Base-by-base conservation (phyloP, 768 basidiomycete genomes). In the Lactarius psammicola region DNA sequence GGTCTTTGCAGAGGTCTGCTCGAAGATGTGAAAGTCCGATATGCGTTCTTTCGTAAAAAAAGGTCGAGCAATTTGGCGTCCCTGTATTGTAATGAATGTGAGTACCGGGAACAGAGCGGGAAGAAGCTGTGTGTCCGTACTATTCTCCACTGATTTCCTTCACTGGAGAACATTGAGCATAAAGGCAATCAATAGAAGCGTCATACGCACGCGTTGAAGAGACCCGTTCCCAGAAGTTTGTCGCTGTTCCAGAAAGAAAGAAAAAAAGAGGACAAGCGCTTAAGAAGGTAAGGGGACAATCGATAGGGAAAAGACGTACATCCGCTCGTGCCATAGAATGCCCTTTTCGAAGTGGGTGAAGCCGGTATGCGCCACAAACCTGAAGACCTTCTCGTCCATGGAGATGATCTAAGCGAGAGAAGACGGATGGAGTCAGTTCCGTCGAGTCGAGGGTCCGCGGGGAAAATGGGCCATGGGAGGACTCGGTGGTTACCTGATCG, bases 161-260 rank as follows among this genome's bases (percentile, higher is more conserved):
- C 68, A 30, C 68, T 64, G 40, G 54, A 30, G 40, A 63, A 44
- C n/a, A 18, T 18, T 63, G 33, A 64, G 66, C 49, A 57, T 68
- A 68, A 60, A 56, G 56, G 58, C 20, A 62, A 67, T 63, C 66
- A 62, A 56, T 33, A 49, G 62, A 57, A 55, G 56, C 34, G 9
- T 49, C 31, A 54, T 57, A 58, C 82, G 70, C 84, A 82, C 2
- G 82, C 79, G 66, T 84, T 85, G 73, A 87, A 86, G 7, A 86
- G 80, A 7, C 86, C 85, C 0, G 76, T 80, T 18, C 84, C 84
- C 18, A 84, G 70, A 17, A 84, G 51, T 40, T 70, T 70, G 34
- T 68, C 67, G n/a, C 64, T 65, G 66, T 59, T 44, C 17, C 13
- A 51, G 49, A 51, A 51, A 26, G 5, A 38, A 40, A 36, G 4